Base-by-base conservation (phyloP, 1,139 yeast genomes). In the Sugiyamaella pinicola region DNA sequence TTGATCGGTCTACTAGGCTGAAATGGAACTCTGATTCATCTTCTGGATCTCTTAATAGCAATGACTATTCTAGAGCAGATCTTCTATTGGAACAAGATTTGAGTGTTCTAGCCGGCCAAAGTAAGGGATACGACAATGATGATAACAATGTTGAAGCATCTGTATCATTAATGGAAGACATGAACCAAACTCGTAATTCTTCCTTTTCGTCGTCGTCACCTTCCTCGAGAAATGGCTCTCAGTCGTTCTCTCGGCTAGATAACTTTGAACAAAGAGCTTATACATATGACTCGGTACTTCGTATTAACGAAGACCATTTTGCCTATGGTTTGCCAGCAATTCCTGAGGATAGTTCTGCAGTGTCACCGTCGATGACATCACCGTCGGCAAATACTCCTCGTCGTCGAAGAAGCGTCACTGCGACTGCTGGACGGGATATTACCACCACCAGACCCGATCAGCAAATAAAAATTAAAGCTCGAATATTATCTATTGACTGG, bases 251-350 rank as follows among this genome's bases (percentile, higher is more conserved):
- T 34, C 33, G 46, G 10, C 21, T 47, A 2, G 49, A 49, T 18
- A 24, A 31, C 37, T 63, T 61, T 50, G 67, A 63, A 46, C 66
- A 64, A 42, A 57, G 67, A 4, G 65, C 62, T 1, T 61, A 61
- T 9, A 59, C 68, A 1, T 63, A 63, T 45, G 70, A 65, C 8
- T 63, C 71, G 0, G 56, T 58, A 2, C 54, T 72, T 1, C 49
- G 67, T n/a, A 64, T 73, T 47, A 73, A 75, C 19, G 83, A 81
- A 51, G 74, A 74, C 33, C 84, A 83, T 63, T 81, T 83, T 57
- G 69, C 67, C 2, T 61, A 26, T 6, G 47, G 31, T 17, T 18
- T 24, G 8, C 39, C 39, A 3, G 22, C 28, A 2, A 43, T 29
- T 10, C 22, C 29, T 33, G 61, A 17, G 34, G 19, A 26, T 31